Evolutionary conservation across 2,329 filamentous ascomycete genomes (phyloP).

Genomic region (Trichoderma guizhouense): DNA sequence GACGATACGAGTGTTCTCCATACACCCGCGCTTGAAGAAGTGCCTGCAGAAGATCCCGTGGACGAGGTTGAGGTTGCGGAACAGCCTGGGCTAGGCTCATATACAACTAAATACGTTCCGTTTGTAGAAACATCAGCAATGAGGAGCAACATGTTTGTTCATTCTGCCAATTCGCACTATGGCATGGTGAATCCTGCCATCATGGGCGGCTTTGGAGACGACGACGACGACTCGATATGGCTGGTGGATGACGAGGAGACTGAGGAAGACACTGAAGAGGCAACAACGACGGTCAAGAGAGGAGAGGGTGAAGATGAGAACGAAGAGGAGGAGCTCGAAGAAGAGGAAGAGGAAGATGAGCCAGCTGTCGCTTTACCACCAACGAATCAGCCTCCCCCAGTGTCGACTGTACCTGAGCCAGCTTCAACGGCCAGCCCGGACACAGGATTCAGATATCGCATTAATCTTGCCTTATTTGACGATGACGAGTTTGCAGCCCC

Average conservation of each 20-base stretch:
- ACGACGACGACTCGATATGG: constrained; percentile 31
- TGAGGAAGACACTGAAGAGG: constrained; percentile 19
- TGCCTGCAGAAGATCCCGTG: not conserved
- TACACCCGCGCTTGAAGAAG: not conserved
- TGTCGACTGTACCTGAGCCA: not conserved
- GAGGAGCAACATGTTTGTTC: constrained; percentile 29
- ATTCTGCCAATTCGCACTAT: constrained; percentile 26
- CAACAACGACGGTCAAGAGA: not conserved
- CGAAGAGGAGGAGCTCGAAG: not conserved
- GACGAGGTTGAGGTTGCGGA: not conserved
- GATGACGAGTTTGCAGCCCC: constrained; percentile 21
- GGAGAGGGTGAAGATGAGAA: not conserved
- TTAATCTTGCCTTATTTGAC: constrained; percentile 23
- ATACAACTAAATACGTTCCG: constrained; percentile 23
- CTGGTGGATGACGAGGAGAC: constrained; percentile 30
- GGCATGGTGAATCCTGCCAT: constrained; percentile 31
- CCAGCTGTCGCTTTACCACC: not conserved
- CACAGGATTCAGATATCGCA: constrained; percentile 18
- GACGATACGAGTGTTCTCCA: not conserved
- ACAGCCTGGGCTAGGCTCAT: constrained; percentile 10
- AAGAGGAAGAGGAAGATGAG: not conserved
- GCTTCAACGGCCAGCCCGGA: constrained; percentile 9
- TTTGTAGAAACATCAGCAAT: constrained; percentile 26
- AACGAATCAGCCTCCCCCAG: not conserved
- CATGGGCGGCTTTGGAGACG: constrained; percentile 31